A percentile compares a stretch with the other conserved stretches of the same genome.
Conservation (phyloP, 2,329 filamentous ascomycete species). For the Talaromyces sp. region DNA sequence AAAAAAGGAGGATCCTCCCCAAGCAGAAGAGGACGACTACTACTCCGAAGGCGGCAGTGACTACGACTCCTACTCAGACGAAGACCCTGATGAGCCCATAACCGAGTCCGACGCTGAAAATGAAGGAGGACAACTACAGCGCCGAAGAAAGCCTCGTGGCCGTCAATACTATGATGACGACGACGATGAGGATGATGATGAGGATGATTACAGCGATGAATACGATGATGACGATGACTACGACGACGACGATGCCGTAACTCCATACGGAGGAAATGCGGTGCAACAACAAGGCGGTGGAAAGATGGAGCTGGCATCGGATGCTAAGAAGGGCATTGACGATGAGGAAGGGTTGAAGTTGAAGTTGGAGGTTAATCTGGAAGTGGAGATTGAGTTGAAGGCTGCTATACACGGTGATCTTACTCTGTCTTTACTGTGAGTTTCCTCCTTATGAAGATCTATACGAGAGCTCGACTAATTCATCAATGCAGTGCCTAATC, state of each 20-base stretch:
- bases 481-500: constrained; percentile 6
- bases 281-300: constrained; percentile 8
- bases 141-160: constrained; percentile 2
- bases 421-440: constrained; percentile 51
- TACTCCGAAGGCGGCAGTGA: constrained; percentile 15
- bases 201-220: constrained; percentile 11
- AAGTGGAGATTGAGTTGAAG: constrained; percentile 58
- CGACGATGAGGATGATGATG: neutral
- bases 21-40: constrained; percentile 13
- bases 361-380: constrained; percentile 55
- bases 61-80: constrained; percentile 17
- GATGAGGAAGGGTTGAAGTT: constrained; percentile 40
- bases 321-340: constrained; percentile 11
- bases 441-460: constrained; percentile 13
- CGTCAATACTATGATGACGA: constrained; percentile 15
- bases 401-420: constrained; percentile 60
- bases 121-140: constrained; percentile 1
- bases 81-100: constrained; percentile 14
- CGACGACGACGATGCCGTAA: constrained; percentile 1
- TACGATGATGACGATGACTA: constrained; percentile 11
- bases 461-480: neutral
- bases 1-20: neutral
- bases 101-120: constrained; percentile 14
- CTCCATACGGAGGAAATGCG: neutral
- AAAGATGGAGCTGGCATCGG: constrained; percentile 11